Conservation (phyloP, 2,329 filamentous ascomycete species). For the Rasamsonia emersonii region DNA sequence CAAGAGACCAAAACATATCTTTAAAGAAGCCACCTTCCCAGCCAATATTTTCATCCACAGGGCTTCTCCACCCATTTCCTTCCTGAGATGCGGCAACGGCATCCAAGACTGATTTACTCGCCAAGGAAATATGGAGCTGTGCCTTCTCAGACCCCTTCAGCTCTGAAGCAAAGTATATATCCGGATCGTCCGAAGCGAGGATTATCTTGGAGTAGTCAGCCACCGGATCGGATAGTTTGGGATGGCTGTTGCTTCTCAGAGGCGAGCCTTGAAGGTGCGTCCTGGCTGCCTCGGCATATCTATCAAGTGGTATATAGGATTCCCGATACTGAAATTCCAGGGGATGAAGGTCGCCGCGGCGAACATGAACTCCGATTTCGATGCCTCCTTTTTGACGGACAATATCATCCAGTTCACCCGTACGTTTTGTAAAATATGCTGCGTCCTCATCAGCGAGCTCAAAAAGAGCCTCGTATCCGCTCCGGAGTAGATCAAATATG, state of each 20-base stretch:
- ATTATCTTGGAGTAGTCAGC: slow-evolving; percentile 38
- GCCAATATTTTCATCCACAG: slow-evolving; percentile 64
- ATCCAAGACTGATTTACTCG: slow-evolving; percentile 58
- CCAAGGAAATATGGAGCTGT: slow-evolving; percentile 68
- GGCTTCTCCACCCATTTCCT: neutral
- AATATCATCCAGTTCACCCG: slow-evolving; percentile 45
- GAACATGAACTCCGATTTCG: slow-evolving; percentile 66
- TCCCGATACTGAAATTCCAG: slow-evolving; percentile 66
- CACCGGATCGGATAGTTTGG: slow-evolving; percentile 35
- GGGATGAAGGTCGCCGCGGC: slow-evolving; percentile 70
- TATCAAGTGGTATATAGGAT: slow-evolving; percentile 66
- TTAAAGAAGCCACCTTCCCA: slow-evolving; percentile 86
- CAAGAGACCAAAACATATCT: slow-evolving; percentile 73
- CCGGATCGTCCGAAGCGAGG: slow-evolving; percentile 73
- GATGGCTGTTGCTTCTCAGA: slow-evolving; percentile 9
- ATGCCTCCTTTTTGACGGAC: slow-evolving; percentile 40
- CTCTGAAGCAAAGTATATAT: slow-evolving; percentile 60
- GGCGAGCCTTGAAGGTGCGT: slow-evolving; percentile 42
- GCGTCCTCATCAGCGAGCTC: slow-evolving; percentile 57
- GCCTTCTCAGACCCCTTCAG: slow-evolving; percentile 50
- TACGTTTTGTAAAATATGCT: slow-evolving; percentile 54
- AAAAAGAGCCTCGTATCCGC: slow-evolving; percentile 68
- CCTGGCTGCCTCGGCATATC: slow-evolving; percentile 55
- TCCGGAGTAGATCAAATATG: slow-evolving; percentile 59
- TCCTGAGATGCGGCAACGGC: slow-evolving; percentile 8